Conservation (phyloP, 2,329 filamentous ascomycete genomes). For the Aspergillus luchuensis region DNA sequence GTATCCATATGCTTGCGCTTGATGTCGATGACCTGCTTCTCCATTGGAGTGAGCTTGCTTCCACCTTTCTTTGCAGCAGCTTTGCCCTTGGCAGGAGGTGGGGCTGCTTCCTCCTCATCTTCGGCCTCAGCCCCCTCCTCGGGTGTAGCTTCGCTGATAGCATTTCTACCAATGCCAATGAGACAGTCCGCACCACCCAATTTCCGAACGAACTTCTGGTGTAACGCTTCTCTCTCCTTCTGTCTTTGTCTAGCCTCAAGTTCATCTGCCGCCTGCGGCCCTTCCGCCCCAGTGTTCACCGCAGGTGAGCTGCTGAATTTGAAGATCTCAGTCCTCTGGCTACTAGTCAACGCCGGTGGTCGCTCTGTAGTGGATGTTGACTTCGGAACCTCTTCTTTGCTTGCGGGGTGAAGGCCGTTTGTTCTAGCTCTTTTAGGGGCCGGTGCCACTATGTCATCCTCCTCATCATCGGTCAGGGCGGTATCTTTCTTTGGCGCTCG, state of each 20-base stretch:
- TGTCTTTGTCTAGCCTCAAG: slow-evolving; percentile 55
- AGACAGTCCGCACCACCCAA: slow-evolving; percentile 84
- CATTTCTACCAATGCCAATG: slow-evolving; percentile 62
- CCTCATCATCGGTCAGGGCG: slow-evolving; percentile 35
- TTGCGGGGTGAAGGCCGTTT: slow-evolving; percentile 22
- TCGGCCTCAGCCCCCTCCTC: slow-evolving; percentile 63
- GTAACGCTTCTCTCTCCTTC: slow-evolving; percentile 69
- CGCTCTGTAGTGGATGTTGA: slow-evolving; percentile 11
- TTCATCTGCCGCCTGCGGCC: slow-evolving; percentile 38
- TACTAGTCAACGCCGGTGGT: slow-evolving; percentile 37
- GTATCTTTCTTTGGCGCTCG: background rate
- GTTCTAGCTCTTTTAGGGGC: slow-evolving; percentile 45
- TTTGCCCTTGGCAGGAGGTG: slow-evolving; percentile 51
- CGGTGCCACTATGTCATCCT: slow-evolving; percentile 44
- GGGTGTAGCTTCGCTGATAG: slow-evolving; percentile 55
- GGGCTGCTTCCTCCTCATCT: slow-evolving; percentile 53
- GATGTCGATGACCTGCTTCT: slow-evolving; percentile 89
- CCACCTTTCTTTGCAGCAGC: slow-evolving; percentile 66
- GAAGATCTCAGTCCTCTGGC: slow-evolving; percentile 60
- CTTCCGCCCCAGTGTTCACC: slow-evolving; percentile 38
- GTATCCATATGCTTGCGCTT: slow-evolving; percentile 90
- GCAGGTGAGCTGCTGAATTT: slow-evolving; percentile 57
- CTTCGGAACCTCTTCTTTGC: slow-evolving; percentile 12
- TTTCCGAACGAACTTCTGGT: slow-evolving; percentile 85
- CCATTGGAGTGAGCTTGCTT: slow-evolving; percentile 92